Evolutionary conservation across 441 rosid genomes (phyloP), one percentile per base, ranked within the genome.

Genomic region (Erysimum cheiri): DNA sequence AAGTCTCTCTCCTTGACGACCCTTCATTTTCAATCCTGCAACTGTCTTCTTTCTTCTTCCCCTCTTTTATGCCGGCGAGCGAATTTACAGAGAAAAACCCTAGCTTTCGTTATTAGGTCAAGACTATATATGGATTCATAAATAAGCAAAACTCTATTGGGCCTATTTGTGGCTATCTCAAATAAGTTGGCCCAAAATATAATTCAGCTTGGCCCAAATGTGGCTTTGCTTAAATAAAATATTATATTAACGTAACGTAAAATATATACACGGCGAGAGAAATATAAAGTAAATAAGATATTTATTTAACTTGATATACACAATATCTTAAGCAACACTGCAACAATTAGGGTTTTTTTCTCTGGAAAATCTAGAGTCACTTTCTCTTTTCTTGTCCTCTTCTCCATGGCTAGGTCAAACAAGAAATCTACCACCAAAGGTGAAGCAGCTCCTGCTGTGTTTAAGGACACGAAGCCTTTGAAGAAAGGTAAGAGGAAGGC

Each of bases 1-100:
- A 64, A 77, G 75, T 69, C 77, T 72, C 60, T 77, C 80, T 77
- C 80, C 80, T 68, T 77, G 78, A 40, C 80, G 80, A 9, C 80
- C 80, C 71, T 77, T 77, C 80, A 77, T 77, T 73, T 72, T 58
- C 40, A 5, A 7, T 56, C 36, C 36, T 33, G 53, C 4, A 53
- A 32, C 54, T 65, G 49, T 76, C 73, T 60, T 71, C 77, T 67
- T 59, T 59, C 72, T 60, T 60, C 76, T 52, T 6, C 3, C 60
- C 14, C 52, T 76, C 64, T 35, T 56, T 64, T 64, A 29, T 44
- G 75, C 71, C 80, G 76, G 69, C 76, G 73, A 64, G 68, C 17
- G 46, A 64, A 57, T 4, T 22, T 22, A 43, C 64, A 43, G 53
- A 65, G 35, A 39, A 13, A 40, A 76, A 46, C 80, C 80, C 69